These are phyloP conservation scores for Stentor roeselii DNA, from an alignment of 73 alveolate genomes.

Conservation along the genomic window DNA sequence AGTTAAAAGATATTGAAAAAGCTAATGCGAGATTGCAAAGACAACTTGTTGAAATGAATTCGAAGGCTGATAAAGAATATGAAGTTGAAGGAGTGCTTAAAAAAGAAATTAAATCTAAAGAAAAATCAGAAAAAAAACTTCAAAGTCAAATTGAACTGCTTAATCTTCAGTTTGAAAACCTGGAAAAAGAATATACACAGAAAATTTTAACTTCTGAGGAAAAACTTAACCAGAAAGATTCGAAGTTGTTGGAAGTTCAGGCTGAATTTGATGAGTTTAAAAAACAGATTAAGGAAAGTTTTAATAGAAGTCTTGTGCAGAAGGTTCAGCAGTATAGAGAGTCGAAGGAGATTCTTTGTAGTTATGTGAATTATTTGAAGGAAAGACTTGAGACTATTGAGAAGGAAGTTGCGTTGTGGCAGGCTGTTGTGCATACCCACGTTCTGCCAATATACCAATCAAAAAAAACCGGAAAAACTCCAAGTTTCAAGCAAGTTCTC, in stretches of 20 bases:
- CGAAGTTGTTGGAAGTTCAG: background rate
- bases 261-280: constrained; percentile 19
- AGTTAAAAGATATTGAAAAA: background rate
- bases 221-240: constrained; percentile 16
- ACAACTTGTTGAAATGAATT: background rate
- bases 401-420: constrained; percentile 20
- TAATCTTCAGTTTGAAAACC: background rate
- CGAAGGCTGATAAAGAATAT: background rate
- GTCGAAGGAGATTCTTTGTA: constrained; percentile 1
- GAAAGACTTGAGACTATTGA: constrained; percentile 23
- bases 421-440: constrained; percentile 25
- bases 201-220: background rate
- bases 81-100: background rate
- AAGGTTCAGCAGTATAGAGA: constrained; percentile 27
- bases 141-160: background rate
- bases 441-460: constrained; percentile 11
- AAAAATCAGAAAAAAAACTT: background rate
- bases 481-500: constrained; percentile 11
- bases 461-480: constrained; percentile 14
- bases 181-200: constrained; percentile 14
- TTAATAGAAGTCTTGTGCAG: constrained; percentile 4
- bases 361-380: constrained; percentile 11
- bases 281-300: constrained; percentile 20
- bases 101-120: background rate
- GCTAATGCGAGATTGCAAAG: background rate